phyloP scores from a whole-genome alignment of 2,329 filamentous ascomycete genomes.

The Cytospora mali region DNA sequence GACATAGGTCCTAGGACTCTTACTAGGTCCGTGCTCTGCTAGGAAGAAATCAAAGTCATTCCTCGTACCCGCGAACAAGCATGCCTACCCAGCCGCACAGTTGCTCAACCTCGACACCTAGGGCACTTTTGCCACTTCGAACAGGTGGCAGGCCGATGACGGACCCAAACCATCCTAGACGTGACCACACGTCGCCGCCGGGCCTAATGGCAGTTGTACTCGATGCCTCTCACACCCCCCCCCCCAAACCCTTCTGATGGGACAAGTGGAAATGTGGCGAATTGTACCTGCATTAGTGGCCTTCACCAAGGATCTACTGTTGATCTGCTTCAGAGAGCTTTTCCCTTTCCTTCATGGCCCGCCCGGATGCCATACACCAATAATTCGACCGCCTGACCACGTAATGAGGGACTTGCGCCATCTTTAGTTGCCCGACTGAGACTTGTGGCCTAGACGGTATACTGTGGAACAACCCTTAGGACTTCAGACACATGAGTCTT shows the following conservation, averaged over 20 bases:
- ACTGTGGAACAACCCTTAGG: no score
- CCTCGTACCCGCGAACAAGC: no score
- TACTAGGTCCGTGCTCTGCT: background rate
- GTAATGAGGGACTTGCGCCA: no score
- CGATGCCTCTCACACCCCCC: no score
- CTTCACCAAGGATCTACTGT: background rate
- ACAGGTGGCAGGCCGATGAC: background rate
- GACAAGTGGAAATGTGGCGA: background rate
- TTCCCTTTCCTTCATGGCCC: background rate
- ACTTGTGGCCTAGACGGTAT: no score
- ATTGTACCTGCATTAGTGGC: conserved; percentile 14
- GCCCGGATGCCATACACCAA: no score
- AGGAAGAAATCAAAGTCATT: no score
- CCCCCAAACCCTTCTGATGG: background rate
- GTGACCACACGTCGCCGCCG: background rate
- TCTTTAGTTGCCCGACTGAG: no score
- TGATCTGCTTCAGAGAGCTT: background rate
- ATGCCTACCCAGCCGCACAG: no score
- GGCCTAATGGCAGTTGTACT: no score
- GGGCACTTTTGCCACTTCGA: background rate
- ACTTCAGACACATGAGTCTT: no score
- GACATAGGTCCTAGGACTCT: background rate
- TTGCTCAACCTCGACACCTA: background rate
- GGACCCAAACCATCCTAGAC: background rate
- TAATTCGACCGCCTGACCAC: no score